These are phyloP conservation scores for Fusarium sp. DNA, from an alignment of 2,329 filamentous ascomycete genomes.

Conservation along the genomic window DNA sequence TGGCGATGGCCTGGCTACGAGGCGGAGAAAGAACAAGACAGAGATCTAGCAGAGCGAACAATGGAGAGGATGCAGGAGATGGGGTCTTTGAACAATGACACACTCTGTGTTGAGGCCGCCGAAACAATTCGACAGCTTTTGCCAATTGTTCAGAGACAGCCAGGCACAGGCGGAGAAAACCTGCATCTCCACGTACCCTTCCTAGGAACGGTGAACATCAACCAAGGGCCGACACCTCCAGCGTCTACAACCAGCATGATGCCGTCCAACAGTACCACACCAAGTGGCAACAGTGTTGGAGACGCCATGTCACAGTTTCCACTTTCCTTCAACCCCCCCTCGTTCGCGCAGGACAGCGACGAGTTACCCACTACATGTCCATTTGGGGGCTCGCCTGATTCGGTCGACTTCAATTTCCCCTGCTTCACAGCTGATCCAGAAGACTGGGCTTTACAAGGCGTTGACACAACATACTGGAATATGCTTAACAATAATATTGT, in stretches of 20 bases:
- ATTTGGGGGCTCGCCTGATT: constrained; percentile 11
- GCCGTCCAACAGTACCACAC: constrained; percentile 29
- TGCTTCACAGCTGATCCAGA: constrained; percentile 51
- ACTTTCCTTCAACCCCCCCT: constrained; percentile 25
- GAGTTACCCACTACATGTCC: constrained; percentile 21
- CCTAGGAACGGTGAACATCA: constrained; percentile 61
- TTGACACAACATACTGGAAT: constrained; percentile 55
- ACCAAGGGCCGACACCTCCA: constrained; percentile 35
- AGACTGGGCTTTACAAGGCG: constrained; percentile 57
- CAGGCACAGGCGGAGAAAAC: constrained; percentile 22
- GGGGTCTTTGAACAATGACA: constrained; percentile 55
- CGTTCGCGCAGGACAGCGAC: constrained; percentile 9
- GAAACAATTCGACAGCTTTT: constrained; percentile 59
- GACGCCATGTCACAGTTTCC: constrained; percentile 19
- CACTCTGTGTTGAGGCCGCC: constrained; percentile 57
- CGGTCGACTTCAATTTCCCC: constrained; percentile 41
- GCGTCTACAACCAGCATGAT: constrained; percentile 24
- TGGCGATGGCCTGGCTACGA: constrained; percentile 48
- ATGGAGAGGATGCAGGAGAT: constrained; percentile 56
- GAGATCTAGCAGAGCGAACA: constrained; percentile 53
- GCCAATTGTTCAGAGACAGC: constrained; percentile 54
- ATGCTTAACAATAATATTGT: constrained; percentile 48
- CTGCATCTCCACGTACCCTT: constrained; percentile 60
- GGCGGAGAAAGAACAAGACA: constrained; percentile 49
- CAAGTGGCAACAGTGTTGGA: constrained; percentile 10